Conservation (phyloP, 257 asterid species). For the Forsythia suspensa region DNA sequence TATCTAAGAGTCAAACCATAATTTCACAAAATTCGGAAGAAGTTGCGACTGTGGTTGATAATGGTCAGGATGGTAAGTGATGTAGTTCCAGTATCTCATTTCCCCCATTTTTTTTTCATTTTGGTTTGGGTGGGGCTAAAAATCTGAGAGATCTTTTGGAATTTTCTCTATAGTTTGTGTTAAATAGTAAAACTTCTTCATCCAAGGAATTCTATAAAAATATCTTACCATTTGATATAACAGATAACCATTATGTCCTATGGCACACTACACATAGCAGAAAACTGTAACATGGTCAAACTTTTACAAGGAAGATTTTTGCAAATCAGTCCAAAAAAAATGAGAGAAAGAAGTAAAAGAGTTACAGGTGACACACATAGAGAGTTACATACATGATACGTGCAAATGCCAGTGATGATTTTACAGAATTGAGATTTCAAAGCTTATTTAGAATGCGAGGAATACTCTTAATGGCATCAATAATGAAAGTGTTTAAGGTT, state of each 20-base stretch:
- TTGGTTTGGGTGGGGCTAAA: not conserved
- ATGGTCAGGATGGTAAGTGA: constrained; percentile 57
- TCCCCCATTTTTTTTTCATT: not conserved
- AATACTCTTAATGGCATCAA: not conserved
- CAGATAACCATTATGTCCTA: not conserved
- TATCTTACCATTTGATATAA: not conserved
- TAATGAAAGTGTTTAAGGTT: not conserved
- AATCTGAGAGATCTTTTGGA: not conserved
- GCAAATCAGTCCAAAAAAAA: not conserved
- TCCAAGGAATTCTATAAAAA: not conserved
- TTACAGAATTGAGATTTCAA: not conserved
- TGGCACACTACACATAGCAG: not conserved
- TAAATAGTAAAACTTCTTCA: not conserved
- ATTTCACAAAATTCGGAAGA: constrained; percentile 48
- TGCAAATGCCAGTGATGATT: not conserved
- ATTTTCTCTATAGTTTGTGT: not conserved
- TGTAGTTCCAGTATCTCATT: not conserved
- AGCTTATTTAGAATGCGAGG: not conserved
- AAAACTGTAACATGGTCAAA: not conserved
- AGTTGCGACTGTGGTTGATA: constrained; percentile 29
- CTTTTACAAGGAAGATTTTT: not conserved
- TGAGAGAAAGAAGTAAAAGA: too few species aligned
- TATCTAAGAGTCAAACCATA: constrained; percentile 58
- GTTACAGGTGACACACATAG: too few species aligned
- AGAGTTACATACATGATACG: too few species aligned